phyloP scores from a whole-genome alignment of 495 filamentous ascomycete species.

The Hypoxylon subgilvum region DNA sequence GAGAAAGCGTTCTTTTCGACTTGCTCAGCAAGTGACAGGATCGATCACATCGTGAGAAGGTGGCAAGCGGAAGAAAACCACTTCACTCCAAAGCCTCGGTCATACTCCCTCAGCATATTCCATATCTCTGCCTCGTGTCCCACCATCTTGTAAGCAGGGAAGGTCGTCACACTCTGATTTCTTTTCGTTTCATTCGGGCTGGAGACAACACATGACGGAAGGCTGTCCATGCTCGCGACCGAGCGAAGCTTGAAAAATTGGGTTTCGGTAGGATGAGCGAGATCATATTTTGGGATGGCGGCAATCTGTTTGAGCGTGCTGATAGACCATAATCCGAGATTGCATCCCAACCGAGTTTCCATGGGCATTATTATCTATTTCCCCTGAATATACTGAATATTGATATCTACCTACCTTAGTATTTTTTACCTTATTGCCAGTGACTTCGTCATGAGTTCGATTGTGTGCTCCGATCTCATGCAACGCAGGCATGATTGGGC shows the following conservation, averaged over 20 bases:
- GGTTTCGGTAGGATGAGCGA: constrained; percentile 12
- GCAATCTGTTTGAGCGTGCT: constrained; percentile 29
- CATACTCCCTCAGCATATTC: background rate
- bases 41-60: background rate
- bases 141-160: background rate
- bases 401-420: background rate
- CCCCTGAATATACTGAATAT: too few species aligned
- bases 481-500: too few species aligned
- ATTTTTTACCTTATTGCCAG: too few species aligned
- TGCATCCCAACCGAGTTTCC: constrained; percentile 35
- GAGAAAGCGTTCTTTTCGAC: background rate
- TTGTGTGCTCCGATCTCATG: too few species aligned
- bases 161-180: background rate
- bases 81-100: background rate
- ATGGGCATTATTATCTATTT: constrained; percentile 17
- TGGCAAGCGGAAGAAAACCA: background rate
- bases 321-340: constrained; percentile 41
- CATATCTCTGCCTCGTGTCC: background rate
- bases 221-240: constrained; percentile 6
- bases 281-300: constrained; percentile 29
- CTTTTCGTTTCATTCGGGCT: background rate
- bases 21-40: constrained; percentile 12
- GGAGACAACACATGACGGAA: constrained; percentile 8
- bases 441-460: too few species aligned
- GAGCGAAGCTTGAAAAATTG: constrained; percentile 21